Evolutionary conservation across 2,329 filamentous ascomycete genomes (phyloP), one percentile per base, ranked within the genome.

Genomic region (Cladophialophora bantiana): DNA sequence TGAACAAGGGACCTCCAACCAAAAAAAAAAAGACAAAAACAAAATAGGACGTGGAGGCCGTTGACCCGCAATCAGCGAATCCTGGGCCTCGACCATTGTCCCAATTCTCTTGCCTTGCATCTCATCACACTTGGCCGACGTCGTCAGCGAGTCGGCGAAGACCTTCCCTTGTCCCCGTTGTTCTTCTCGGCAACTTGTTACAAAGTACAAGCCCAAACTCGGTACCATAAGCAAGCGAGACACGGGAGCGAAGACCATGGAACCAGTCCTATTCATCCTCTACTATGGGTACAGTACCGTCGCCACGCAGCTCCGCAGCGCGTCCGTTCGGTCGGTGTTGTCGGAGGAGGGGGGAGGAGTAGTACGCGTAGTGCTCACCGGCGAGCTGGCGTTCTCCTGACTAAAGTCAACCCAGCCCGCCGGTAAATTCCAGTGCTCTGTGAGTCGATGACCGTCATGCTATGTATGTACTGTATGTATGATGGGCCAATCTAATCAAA

Each of bases 71-170:
- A 18, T n/a, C 40, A 42, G 40, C 40, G 40, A 42, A 42, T 42
- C 13, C 40, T 5, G 10, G 13, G 15, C 40, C 40, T 6, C n/a
- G 15, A 10, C 7, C 40, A 10, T 42, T 42, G 40, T 42, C 40
- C 13, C 40, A 42, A 42, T n/a, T 42, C 2, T 13, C 10, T 13
- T 13, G 7, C 12, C 36, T 13, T 40, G 36, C 36, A 13, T 13
- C 7, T 5, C 40, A n/a, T 42, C 36, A 38, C 9, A 38, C 36
- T 9, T 10, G 36, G 9, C 36, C 36, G 4, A 38, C 7, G 36
- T 53, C 32, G 53, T 45, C 59, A 68, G 36, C 59, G 36, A 57
- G 20, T 59, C 62, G 36, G 52, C 54, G 31, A 20, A 31, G 40
- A 20, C 15, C 7, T 54, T 45, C 55, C 15, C 38, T 20, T 50